Percentiles rank a stretch among this genome's conserved stretches.
These are phyloP conservation scores for Pelargonium citronellum DNA, from an alignment of 441 rosid species.

Conservation along the genomic window DNA sequence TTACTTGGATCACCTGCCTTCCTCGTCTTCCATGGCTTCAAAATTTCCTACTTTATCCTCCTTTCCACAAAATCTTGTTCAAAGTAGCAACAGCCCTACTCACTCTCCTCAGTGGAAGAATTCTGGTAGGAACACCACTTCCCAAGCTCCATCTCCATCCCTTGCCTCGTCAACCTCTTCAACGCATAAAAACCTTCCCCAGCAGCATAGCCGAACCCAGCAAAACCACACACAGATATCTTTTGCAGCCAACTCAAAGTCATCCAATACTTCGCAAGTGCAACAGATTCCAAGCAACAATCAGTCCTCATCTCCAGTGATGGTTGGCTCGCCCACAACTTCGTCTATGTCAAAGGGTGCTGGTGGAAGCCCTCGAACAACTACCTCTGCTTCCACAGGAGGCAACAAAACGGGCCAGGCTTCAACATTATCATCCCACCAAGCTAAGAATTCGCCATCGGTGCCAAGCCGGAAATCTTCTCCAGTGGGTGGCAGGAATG, in stretches of 20 bases:
- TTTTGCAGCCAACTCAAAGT: constrained; percentile 64
- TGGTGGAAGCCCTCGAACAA: constrained; percentile 84
- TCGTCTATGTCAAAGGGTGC: constrained; percentile 79
- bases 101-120: constrained; percentile 88
- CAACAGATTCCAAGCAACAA: constrained; percentile 46
- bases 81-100: constrained; percentile 47
- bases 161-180: constrained; percentile 49
- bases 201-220: constrained; percentile 65
- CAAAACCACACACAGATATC: constrained; percentile 72
- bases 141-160: constrained; percentile 59
- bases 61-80: constrained; percentile 71
- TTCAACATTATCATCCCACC: constrained; percentile 58
- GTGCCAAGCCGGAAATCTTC: constrained; percentile 47
- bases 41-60: constrained; percentile 55
- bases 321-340: constrained; percentile 75
- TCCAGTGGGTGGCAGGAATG: constrained; percentile 53
- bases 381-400: constrained; percentile 41
- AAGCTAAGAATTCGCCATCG: constrained; percentile 51
- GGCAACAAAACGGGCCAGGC: constrained; percentile 63
- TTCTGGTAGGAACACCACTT: constrained; percentile 44
- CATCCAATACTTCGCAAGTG: constrained; percentile 40
- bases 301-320: constrained; percentile 59
- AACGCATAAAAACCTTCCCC: constrained; percentile 50
- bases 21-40: constrained; percentile 39
- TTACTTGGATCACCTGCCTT: constrained; percentile 29